Percentiles rank a stretch among this genome's conserved stretches.
phyloP scores from a whole-genome alignment of 352 stramenopile species.

The Globisporangium acanthophoron region DNA sequence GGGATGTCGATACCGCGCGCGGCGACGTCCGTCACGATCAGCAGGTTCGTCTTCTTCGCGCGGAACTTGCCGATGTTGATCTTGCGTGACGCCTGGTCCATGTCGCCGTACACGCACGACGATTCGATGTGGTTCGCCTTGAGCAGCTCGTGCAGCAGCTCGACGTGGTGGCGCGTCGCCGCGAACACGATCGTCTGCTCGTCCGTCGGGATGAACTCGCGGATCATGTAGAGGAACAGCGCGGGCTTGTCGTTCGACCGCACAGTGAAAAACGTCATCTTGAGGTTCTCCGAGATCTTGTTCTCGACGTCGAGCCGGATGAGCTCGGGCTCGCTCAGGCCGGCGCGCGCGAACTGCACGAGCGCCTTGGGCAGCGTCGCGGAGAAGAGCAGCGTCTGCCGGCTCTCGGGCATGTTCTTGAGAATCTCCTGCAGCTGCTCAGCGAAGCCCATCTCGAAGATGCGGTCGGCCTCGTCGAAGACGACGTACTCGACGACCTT shows the following conservation, averaged over 20 bases:
- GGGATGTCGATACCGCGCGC: slow-evolving; percentile 95
- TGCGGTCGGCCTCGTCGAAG: slow-evolving; percentile 98
- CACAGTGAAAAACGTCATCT: slow-evolving; percentile 97
- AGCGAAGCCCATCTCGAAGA: slow-evolving; percentile 99
- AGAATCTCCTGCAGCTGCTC: slow-evolving; percentile 95
- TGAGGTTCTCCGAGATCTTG: slow-evolving; percentile 97
- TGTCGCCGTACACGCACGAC: slow-evolving; percentile 91
- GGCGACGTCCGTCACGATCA: slow-evolving; percentile 94
- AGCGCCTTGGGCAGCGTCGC: slow-evolving; percentile 97
- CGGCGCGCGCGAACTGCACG: slow-evolving; percentile 97
- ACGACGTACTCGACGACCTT: slow-evolving; percentile 91
- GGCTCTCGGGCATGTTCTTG: slow-evolving; percentile 81
- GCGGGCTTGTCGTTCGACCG: slow-evolving; percentile 94
- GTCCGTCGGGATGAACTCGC: slow-evolving; percentile 89
- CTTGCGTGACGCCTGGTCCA: slow-evolving; percentile 90
- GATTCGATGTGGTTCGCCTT: slow-evolving; percentile 77
- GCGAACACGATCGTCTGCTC: slow-evolving; percentile 98
- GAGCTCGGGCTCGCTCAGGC: slow-evolving; percentile 95
- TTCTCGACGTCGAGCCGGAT: slow-evolving; percentile 98
- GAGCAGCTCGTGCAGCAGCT: slow-evolving; percentile 96
- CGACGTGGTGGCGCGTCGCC: slow-evolving; percentile 97
- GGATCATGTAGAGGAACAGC: slow-evolving; percentile 95
- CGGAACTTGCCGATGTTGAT: slow-evolving; percentile 90
- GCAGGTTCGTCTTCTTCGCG: slow-evolving; percentile 84
- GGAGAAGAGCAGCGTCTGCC: slow-evolving; percentile 92